Base-by-base conservation (phyloP, 2,329 filamentous ascomycete species). In the Exophiala viscosa region DNA sequence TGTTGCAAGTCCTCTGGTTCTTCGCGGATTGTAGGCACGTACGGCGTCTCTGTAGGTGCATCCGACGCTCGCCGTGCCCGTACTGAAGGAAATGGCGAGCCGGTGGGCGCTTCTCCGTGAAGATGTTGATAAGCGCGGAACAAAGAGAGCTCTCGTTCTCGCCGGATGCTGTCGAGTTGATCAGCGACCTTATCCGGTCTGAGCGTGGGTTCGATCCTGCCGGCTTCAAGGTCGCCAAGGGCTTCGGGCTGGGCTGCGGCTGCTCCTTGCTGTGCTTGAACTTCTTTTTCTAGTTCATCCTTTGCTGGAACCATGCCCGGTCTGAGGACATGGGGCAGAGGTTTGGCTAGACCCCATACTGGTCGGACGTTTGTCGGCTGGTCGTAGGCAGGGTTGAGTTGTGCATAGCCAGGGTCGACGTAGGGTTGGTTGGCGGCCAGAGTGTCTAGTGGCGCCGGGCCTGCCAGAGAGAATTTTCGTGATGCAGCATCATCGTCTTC, bases 351-450 rank as follows among this genome's bases (percentile, higher is more conserved):
- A 64, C 76, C 73, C 73, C 78, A 81, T 42, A 81, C 73, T 1
- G 78, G 78, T 50, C 76, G 73, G 10, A 66, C 60, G 13, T 77
- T 75, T 6, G 68, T 65, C 2, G 77, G 70, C 49, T 80, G 75
- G 31, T 79, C 77, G 53, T 81, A 80, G 28, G 76, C 72, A 2
- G 79, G 78, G 46, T 82, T 81, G 3, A 81, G 67, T 9, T 76
- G 69, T 9, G 70, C 68, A 55, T 81, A 80, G 2, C 76, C 76
- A n/a, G 77, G 76, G 34, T 79, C 74, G n/a, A 81, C 72, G 35
- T 74, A 75, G 1, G 73, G 70, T 50, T 74, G 69, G 33, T 76
- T 72, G 2, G 68, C 62, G 39, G 60, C 36, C 10, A 53, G 13
- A 31, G 52, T 32, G 34, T 60, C 50, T 14, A 65, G 58, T 3